Evolutionary conservation across 371 early-diverging fungal species (phyloP).

Genomic region (Rhizomucor miehei): DNA sequence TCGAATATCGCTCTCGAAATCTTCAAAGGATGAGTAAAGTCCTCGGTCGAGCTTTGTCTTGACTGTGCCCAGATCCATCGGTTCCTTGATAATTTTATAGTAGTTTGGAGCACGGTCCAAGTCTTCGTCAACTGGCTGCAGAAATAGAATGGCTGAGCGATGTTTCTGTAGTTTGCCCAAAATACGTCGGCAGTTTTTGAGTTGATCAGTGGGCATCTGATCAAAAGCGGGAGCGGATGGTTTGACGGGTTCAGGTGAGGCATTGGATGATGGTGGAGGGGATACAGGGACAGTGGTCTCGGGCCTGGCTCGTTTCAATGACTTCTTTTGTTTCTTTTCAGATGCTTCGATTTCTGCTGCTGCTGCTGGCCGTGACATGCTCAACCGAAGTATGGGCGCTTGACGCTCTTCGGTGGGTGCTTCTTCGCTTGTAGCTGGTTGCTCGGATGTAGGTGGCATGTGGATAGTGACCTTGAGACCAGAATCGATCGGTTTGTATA

Average conservation of each 20-base stretch:
- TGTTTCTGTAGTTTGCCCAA: conserved; percentile 57
- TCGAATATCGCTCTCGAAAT: conserved; percentile 69
- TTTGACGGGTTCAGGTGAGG: conserved; percentile 2
- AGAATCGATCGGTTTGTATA: conserved; percentile 57
- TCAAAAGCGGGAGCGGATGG: not conserved
- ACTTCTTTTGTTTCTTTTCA: not conserved
- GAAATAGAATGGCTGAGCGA: conserved; percentile 57
- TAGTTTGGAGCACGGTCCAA: conserved; percentile 53
- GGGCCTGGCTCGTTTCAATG: not conserved
- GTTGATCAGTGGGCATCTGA: not conserved
- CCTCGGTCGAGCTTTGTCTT: conserved; percentile 65
- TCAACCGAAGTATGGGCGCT: not conserved
- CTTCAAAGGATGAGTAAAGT: conserved; percentile 43
- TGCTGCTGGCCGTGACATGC: not conserved
- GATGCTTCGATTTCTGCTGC: not conserved
- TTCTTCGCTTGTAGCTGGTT: not conserved
- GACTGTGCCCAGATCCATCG: not conserved
- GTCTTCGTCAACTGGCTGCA: conserved; percentile 64
- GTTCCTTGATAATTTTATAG: conserved; percentile 31
- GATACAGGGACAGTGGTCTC: conserved; percentile 5
- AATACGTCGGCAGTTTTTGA: conserved; percentile 11
- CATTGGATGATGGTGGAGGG: not conserved
- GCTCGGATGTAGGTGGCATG: conserved; percentile 24
- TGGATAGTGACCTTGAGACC: conserved; percentile 54
- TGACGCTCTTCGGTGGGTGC: not conserved